Percentiles rank a stretch among this genome's conserved stretches.
Evolutionary conservation across 1,139 yeast genomes (phyloP).

Genomic region (Geotrichum reessii): DNA sequence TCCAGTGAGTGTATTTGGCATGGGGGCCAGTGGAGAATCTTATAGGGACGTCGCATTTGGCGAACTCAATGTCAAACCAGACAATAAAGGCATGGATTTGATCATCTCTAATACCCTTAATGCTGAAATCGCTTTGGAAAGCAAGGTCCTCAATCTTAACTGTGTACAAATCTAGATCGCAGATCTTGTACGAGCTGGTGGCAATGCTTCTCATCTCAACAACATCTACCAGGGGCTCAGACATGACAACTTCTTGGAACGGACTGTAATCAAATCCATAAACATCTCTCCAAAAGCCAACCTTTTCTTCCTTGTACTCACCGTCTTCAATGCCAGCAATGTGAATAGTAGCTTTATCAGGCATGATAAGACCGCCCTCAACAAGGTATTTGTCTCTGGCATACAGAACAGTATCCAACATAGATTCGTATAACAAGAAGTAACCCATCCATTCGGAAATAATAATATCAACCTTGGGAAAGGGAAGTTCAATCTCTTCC

Average conservation of each 20-base stretch:
- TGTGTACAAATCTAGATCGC: constrained; percentile 84
- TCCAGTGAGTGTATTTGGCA: constrained; percentile 61
- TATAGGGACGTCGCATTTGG: constrained; percentile 40
- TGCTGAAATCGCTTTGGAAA: constrained; percentile 59
- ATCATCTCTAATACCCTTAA: constrained; percentile 74
- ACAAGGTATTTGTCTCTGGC: constrained; percentile 92
- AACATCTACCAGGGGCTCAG: constrained; percentile 91
- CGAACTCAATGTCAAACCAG: constrained; percentile 94
- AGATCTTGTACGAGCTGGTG: constrained; percentile 63
- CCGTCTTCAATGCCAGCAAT: constrained; percentile 94
- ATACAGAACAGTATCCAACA: constrained; percentile 91
- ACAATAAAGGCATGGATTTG: constrained; percentile 82
- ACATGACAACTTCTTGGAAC: constrained; percentile 66
- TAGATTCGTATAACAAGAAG: constrained; percentile 88
- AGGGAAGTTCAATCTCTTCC: constrained; percentile 88
- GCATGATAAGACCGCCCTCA: constrained; percentile 85
- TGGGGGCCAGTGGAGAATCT: constrained; percentile 44
- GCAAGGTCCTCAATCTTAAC: constrained; percentile 78
- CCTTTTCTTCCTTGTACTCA: constrained; percentile 86
- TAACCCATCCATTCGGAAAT: constrained; percentile 99
- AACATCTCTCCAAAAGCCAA: constrained; percentile 93
- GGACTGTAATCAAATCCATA: constrained; percentile 92
- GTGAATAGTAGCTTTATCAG: constrained; percentile 87
- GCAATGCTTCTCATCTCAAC: constrained; percentile 76
- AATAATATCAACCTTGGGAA: constrained; percentile 76